Percentiles rank a stretch among this genome's conserved stretches.
Conservation (phyloP, 129 eudicot genomes). For the Centaurea solstitialis region DNA sequence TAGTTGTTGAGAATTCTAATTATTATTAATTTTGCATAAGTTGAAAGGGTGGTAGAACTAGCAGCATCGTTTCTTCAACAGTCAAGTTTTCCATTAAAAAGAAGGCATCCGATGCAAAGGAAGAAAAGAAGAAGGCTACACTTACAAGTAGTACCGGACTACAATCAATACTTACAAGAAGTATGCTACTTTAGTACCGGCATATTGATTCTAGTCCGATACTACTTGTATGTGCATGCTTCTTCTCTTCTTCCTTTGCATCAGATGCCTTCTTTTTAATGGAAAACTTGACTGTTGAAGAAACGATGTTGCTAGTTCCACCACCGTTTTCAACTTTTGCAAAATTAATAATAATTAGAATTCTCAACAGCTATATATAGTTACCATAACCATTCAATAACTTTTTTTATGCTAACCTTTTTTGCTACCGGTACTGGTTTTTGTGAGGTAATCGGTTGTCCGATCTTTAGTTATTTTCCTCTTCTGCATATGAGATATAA, state of each 20-base stretch:
- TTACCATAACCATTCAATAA: neutral
- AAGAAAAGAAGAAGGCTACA: no score
- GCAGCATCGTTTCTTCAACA: conserved; percentile 16
- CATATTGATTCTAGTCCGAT: no score
- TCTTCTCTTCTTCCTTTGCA: no score
- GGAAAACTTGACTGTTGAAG: conserved; percentile 29
- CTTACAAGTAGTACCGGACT: no score
- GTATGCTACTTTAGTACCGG: no score
- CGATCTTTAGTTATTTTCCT: conserved; percentile 38
- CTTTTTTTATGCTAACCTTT: no score
- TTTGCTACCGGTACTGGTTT: conserved; percentile 19
- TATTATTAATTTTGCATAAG: conserved; percentile 10
- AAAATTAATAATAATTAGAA: neutral
- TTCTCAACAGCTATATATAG: neutral
- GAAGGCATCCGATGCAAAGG: no score
- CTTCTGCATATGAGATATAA: conserved; percentile 52
- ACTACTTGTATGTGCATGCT: no score
- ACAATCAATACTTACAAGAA: no score
- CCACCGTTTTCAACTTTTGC: conserved; percentile 13
- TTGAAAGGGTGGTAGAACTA: conserved; percentile 28
- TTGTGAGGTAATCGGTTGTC: conserved; percentile 53
- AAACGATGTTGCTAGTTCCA: conserved; percentile 35
- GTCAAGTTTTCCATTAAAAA: conserved; percentile 30
- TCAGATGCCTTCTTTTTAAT: no score
- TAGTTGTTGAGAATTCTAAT: neutral